Evolutionary conservation across 208 protist species (phyloP).

Genomic region (Crithidia expoeki): DNA sequence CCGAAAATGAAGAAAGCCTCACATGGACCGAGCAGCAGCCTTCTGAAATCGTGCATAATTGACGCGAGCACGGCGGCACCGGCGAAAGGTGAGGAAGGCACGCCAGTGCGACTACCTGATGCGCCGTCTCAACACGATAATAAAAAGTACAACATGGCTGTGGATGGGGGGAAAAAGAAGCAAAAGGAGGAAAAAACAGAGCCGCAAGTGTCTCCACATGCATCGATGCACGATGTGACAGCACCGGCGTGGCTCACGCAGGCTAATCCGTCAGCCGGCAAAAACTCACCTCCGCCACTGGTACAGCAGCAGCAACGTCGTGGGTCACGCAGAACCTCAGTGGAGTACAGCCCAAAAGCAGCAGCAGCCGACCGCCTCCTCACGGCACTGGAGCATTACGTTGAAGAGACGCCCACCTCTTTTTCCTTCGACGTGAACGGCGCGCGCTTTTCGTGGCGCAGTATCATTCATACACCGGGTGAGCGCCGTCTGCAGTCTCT

Average conservation of each 20-base stretch:
- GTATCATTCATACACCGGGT: slow-evolving; percentile 53
- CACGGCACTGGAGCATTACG: slow-evolving; percentile 55
- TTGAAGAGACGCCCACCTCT: slow-evolving; percentile 26
- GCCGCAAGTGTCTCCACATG: too few relatives aligned
- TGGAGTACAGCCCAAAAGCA: slow-evolving; percentile 36
- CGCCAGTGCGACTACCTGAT: neutral
- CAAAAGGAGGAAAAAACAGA: neutral
- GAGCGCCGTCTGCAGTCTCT: slow-evolving; percentile 59
- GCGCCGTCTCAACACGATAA: too few relatives aligned
- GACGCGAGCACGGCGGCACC: too few relatives aligned
- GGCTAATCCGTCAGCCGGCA: neutral
- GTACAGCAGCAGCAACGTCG: neutral
- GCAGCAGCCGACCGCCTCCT: slow-evolving; percentile 43
- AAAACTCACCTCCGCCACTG: neutral
- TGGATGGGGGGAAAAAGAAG: neutral
- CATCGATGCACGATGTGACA: too few relatives aligned
- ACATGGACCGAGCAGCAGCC: neutral
- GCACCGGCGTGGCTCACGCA: neutral
- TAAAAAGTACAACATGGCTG: too few relatives aligned
- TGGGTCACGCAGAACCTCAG: too few relatives aligned
- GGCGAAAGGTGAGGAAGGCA: too few relatives aligned
- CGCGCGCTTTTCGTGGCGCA: slow-evolving; percentile 41
- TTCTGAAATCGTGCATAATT: neutral
- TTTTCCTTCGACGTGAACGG: slow-evolving; percentile 30
- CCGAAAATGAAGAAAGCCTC: neutral